Evolutionary conservation across 1,139 yeast species (phyloP), one percentile per base, ranked within the genome.

Genomic region (Zhuliangozyma blackwelliae): DNA sequence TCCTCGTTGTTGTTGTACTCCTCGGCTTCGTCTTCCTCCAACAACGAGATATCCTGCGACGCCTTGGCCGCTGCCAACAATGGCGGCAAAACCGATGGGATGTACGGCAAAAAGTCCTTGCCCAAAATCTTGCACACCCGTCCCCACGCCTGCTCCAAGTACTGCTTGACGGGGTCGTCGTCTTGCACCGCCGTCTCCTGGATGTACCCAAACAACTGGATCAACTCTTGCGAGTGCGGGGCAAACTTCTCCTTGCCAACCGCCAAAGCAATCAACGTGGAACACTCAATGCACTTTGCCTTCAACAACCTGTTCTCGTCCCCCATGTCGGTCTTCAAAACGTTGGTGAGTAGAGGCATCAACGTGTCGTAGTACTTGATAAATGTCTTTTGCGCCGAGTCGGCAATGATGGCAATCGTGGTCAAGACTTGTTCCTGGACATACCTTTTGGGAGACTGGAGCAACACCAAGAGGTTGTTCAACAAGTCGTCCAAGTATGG

Each of bases 381-480:
- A 56, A 92, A 92, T 56, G 84, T 85, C 49, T 76, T 75, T 58
- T 89, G 89, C 3, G 98, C 97, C n/a, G 97, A 95, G 63, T 92
- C 98, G 2, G 98, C 98, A 48, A 92, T 92, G 47, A 90, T 87
- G 23, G 98, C 96, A 59, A 92, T 90, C 1, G 98, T 92, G 5
- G 97, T 90, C 40, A 92, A 73, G 9, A 92, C 97, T 64, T 92
- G 98, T 55, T 92, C 98, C 63, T 92, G 98, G 32, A 94, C 97
- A 55, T 89, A 92, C 49, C 89, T 74, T 59, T 89, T 87, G 32
- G 95, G 95, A 37, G 94, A 81, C 55, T 83, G 86, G 41, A 92
- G 71, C 32, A 92, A 70, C 1, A 79, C 82, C 43, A 92, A 69
- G 45, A 94, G 68, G 48, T 86, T 83, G 32, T 79, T 74, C 43